Evolutionary conservation across 2,329 filamentous ascomycete genomes (phyloP), one percentile per base, ranked within the genome.

Genomic region (Blastomyces emzantsi): DNA sequence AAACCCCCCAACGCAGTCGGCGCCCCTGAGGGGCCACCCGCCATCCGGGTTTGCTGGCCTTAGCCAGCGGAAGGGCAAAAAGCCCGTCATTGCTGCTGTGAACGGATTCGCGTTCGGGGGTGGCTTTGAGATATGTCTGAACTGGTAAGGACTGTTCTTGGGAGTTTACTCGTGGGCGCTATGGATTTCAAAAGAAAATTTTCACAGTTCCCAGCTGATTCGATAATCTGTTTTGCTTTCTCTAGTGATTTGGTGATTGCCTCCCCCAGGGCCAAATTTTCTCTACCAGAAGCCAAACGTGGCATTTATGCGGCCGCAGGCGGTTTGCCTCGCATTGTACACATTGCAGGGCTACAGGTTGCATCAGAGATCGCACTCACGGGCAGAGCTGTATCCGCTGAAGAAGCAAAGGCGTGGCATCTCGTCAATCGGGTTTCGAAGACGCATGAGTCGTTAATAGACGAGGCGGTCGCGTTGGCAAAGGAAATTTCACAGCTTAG

Each of bases 71-170:
- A 73, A 73, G 15, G 85, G 85, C 0, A 85, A 84, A 75, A 93
- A 93, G 71, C 90, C 90, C 1, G 80, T 93, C 58, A 81, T 93
- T 33, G 88, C 86, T 1, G 90, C 90, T 0, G 87, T 92, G n/a
- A 90, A 92, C 71, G 90, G 90, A 1, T 78, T 89, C 39, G 89
- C 87, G 55, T 81, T 90, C 45, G 90, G 90, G 49, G 90, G 90
- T 60, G 90, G 89, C 2, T 87, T 89, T 76, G 90, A 93, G 78
- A 90, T 92, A 74, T 91, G 92, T 64, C 89, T 97, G 83, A 97
- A 97, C 89, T 90, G 88, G 81, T 83, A 71, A 45, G 76, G 72
- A 30, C 51, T 8, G 33, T 39, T 58, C 51, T 62, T 56, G 36
- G 33, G 36, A 13, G 36, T 39, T 39, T 39, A 39, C 9, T 39